phyloP scores from a whole-genome alignment of 306 rosid species.

The Hippophae gyantsensis region DNA sequence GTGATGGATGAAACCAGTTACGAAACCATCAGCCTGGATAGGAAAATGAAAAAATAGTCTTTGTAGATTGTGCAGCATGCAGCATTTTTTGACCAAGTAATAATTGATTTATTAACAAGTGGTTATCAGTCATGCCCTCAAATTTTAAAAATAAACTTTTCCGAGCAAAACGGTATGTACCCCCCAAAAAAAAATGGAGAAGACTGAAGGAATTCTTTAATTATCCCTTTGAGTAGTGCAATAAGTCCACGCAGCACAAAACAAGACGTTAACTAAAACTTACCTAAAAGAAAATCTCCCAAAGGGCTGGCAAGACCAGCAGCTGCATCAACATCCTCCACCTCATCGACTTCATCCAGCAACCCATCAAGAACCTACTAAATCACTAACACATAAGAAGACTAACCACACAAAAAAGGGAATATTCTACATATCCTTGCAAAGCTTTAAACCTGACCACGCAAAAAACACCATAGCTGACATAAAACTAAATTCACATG shows the following conservation, averaged over 20 bases:
- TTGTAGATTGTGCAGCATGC: too few relatives aligned
- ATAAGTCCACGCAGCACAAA: background rate
- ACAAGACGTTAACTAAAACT: constrained; percentile 4
- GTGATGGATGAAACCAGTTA: too few relatives aligned
- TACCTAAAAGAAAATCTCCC: constrained; percentile 77
- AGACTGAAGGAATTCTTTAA: too few relatives aligned
- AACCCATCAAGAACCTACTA: constrained; percentile 82
- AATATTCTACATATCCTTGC: background rate
- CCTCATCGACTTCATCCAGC: constrained; percentile 72
- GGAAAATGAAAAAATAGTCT: too few relatives aligned
- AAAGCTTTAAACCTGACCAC: background rate
- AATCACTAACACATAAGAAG: constrained; percentile 26
- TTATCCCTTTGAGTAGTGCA: too few relatives aligned
- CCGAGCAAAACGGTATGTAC: too few relatives aligned
- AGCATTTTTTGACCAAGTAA: too few relatives aligned
- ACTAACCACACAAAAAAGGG: constrained; percentile 14
- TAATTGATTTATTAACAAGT: too few relatives aligned
- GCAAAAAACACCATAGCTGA: background rate
- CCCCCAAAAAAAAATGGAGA: too few relatives aligned
- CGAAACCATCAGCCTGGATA: too few relatives aligned
- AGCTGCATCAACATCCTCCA: constrained; percentile 52
- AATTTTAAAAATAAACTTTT: too few relatives aligned
- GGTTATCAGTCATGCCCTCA: too few relatives aligned
- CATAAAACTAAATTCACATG: background rate
- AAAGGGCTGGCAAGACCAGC: constrained; percentile 49